Conservation (phyloP, 768 basidiomycete genomes). For the Suillus lakei region DNA sequence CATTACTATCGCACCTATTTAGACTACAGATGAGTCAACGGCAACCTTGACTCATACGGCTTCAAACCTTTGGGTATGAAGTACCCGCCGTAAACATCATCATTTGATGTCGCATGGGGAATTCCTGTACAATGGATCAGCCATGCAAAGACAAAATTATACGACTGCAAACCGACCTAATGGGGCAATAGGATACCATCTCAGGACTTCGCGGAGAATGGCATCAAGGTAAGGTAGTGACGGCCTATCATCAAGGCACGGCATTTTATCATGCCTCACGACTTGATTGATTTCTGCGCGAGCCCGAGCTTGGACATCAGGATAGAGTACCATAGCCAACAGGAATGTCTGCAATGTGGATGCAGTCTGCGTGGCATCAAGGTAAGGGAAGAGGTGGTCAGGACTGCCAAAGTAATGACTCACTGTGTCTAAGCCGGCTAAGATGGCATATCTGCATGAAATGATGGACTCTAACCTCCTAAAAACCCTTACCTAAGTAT, state of each 20-base stretch:
- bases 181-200: constrained; percentile 19
- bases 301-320: constrained; percentile 14
- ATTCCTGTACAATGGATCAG: constrained; percentile 10
- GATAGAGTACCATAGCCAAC: constrained; percentile 18
- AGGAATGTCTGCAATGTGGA: constrained; percentile 10
- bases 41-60: constrained; percentile 27
- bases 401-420: background rate
- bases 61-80: constrained; percentile 30
- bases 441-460: background rate
- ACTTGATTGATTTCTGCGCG: constrained; percentile 17
- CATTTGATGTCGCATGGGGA: constrained; percentile 5
- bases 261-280: constrained; percentile 13
- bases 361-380: background rate
- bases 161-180: constrained; percentile 3
- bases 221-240: constrained; percentile 18
- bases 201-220: too few species aligned
- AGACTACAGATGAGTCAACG: background rate
- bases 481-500: constrained; percentile 2
- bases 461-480: too few species aligned
- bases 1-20: constrained; percentile 23
- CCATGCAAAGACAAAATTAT: background rate
- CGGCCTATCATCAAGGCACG: constrained; percentile 13
- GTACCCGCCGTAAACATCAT: constrained; percentile 26
- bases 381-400: background rate
- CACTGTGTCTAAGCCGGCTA: constrained; percentile 1